phyloP scores from a whole-genome alignment of 805 yeast species.

The Nakazawaea anatomiae region DNA sequence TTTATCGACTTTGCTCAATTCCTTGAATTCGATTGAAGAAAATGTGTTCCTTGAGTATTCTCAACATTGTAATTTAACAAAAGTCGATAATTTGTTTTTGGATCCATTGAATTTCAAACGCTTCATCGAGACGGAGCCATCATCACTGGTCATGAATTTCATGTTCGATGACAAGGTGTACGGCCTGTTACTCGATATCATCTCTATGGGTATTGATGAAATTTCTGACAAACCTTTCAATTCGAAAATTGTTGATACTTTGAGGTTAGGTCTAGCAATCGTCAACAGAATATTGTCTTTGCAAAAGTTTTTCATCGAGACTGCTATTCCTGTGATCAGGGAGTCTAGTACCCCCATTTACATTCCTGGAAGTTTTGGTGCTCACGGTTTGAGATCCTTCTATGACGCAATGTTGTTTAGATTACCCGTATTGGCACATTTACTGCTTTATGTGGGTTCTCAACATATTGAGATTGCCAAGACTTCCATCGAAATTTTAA shows the following conservation, averaged over 20 bases:
- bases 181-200: constrained; percentile 47
- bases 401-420: constrained; percentile 68
- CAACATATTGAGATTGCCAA: constrained; percentile 44
- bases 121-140: constrained; percentile 64
- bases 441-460: constrained; percentile 70
- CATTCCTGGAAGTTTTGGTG: constrained; percentile 39
- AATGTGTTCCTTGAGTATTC: constrained; percentile 3
- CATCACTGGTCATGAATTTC: constrained; percentile 55
- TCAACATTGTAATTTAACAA: constrained; percentile 36
- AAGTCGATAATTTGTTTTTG: constrained; percentile 42
- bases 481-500: constrained; percentile 47
- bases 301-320: constrained; percentile 57
- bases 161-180: constrained; percentile 57
- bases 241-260: constrained; percentile 28
- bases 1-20: constrained; percentile 42
- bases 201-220: constrained; percentile 55
- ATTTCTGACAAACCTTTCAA: constrained; percentile 32
- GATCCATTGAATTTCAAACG: constrained; percentile 31
- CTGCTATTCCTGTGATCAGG: constrained; percentile 44
- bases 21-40: constrained; percentile 45
- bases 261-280: constrained; percentile 36
- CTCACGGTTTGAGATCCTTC: constrained; percentile 58
- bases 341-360: constrained; percentile 31
- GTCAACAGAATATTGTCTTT: constrained; percentile 39
- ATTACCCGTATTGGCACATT: constrained; percentile 64